phyloP scores from a whole-genome alignment of 2,329 filamentous ascomycete species.

The Cordyceps tenuipes region DNA sequence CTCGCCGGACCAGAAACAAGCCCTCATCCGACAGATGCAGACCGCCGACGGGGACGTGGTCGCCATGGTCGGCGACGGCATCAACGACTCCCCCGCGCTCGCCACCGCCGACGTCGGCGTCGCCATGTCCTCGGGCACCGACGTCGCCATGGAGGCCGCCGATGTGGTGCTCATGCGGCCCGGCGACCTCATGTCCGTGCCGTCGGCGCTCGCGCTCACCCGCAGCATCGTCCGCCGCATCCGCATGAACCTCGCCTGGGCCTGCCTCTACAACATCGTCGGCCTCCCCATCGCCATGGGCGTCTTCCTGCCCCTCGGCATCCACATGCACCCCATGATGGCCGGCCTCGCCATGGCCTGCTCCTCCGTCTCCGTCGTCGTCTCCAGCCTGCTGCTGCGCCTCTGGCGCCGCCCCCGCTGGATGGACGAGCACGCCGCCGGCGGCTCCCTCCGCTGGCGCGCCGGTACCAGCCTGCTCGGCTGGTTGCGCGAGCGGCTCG shows the following conservation, averaged over 20 bases:
- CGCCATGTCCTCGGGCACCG: conserved; percentile 83
- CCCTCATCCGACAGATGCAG: conserved; percentile 73
- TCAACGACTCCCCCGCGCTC: conserved; percentile 94
- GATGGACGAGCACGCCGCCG: conserved; percentile 64
- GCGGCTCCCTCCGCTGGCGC: conserved; percentile 35
- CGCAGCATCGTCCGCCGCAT: conserved; percentile 84
- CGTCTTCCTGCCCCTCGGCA: conserved; percentile 81
- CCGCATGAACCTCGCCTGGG: conserved; percentile 88
- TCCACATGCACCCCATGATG: conserved; percentile 85
- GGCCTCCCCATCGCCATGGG: conserved; percentile 97
- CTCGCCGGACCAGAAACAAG: conserved; percentile 83
- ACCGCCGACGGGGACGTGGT: conserved; percentile 60
- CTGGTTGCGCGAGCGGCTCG: conserved; percentile 33
- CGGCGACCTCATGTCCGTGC: conserved; percentile 86
- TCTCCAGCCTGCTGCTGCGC: conserved; percentile 74
- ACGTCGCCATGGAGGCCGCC: conserved; percentile 95
- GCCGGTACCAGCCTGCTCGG: conserved; percentile 35
- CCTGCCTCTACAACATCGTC: conserved; percentile 84
- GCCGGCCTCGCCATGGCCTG: conserved; percentile 90
- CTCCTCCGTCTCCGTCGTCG: conserved; percentile 83
- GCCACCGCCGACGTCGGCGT: conserved; percentile 91
- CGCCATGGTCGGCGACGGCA: conserved; percentile 96
- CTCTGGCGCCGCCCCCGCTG: conserved; percentile 77
- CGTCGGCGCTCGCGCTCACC: conserved; percentile 73
- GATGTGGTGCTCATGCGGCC: conserved; percentile 94